Percentiles rank a stretch among this genome's conserved stretches.
These are phyloP conservation scores for Aphanocladium album DNA, from an alignment of 2,329 filamentous ascomycete genomes.

Conservation along the genomic window DNA sequence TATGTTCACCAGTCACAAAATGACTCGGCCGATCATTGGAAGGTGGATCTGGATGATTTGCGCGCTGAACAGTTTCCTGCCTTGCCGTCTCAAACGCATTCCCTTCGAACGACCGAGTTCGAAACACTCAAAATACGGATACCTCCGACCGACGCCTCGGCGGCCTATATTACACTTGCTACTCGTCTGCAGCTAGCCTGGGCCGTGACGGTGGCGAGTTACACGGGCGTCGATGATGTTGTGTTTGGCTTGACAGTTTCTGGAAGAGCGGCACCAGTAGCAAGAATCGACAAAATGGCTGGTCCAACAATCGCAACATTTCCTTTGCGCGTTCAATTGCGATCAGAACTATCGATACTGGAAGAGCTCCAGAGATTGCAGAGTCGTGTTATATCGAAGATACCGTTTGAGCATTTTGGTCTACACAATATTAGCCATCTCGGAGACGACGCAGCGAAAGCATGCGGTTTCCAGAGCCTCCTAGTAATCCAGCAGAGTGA, in stretches of 20 bases:
- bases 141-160: neutral
- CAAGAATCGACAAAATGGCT: constrained; percentile 9
- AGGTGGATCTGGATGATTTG: constrained; percentile 14
- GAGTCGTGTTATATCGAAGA: neutral
- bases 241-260: constrained; percentile 14
- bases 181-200: constrained; percentile 18
- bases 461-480: constrained; percentile 43
- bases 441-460: constrained; percentile 44
- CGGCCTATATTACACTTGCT: constrained; percentile 29
- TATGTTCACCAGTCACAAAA: neutral
- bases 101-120: constrained; percentile 9
- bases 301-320: constrained; percentile 24
- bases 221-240: constrained; percentile 10
- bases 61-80: constrained; percentile 34
- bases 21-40: neutral
- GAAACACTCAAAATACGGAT: neutral
- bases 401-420: constrained; percentile 47
- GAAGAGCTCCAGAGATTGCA: neutral
- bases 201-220: constrained; percentile 5
- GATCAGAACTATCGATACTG: neutral
- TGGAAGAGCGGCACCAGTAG: constrained; percentile 12
- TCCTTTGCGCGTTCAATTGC: constrained; percentile 11
- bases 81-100: constrained; percentile 26
- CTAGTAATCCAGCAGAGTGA: neutral
- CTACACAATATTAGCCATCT: constrained; percentile 52